phyloP scores from a whole-genome alignment of 2,329 filamentous ascomycete species.

The Exophiala oligosperma region DNA sequence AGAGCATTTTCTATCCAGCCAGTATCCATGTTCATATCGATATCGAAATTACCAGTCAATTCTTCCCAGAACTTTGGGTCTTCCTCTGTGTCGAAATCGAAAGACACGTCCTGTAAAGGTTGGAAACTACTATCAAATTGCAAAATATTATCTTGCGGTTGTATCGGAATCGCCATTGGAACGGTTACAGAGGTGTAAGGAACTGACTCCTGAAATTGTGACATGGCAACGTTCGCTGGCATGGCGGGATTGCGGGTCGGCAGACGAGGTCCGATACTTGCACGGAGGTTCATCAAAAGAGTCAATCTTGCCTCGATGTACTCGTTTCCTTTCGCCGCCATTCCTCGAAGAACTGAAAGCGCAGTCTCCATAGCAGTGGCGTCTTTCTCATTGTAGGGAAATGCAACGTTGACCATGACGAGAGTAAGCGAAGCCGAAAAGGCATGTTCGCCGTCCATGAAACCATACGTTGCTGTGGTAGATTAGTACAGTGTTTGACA shows the following conservation, averaged over 20 bases:
- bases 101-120: constrained; percentile 34
- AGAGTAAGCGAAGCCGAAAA: constrained; percentile 57
- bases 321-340: constrained; percentile 55
- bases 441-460: constrained; percentile 58
- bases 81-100: constrained; percentile 38
- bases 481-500: not conserved
- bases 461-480: constrained; percentile 54
- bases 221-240: constrained; percentile 6
- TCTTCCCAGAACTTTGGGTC: constrained; percentile 45
- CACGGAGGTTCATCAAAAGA: constrained; percentile 40
- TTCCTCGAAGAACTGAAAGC: constrained; percentile 49
- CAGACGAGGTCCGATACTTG: constrained; percentile 27
- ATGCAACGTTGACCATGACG: constrained; percentile 56
- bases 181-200: not conserved
- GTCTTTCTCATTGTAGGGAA: constrained; percentile 48
- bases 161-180: not conserved
- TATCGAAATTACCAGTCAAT: constrained; percentile 40
- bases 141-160: not conserved
- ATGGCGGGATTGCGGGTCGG: constrained; percentile 1
- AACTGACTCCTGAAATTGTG: constrained; percentile 4
- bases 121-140: constrained; percentile 15
- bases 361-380: constrained; percentile 48
- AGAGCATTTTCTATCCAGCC: constrained; percentile 36
- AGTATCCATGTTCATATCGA: constrained; percentile 44
- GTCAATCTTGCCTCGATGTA: constrained; percentile 46